These are phyloP conservation scores for Fusarium burgessii DNA, from an alignment of 2,329 filamentous ascomycete genomes.

Conservation along the genomic window DNA sequence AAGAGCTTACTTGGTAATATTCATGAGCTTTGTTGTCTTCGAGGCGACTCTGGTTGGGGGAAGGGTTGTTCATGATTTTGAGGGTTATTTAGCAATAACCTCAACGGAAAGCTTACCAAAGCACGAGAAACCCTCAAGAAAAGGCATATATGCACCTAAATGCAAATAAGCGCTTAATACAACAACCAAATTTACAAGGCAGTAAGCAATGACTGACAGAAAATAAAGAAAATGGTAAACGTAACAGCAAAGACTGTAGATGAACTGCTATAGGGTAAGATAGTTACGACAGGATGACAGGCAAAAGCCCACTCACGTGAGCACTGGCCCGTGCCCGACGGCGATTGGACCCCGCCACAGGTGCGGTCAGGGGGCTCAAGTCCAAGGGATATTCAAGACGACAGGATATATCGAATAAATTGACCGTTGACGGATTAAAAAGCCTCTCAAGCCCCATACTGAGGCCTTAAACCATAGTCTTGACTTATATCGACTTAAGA, in stretches of 20 bases:
- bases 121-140: background rate
- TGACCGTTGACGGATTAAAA: conserved; percentile 14
- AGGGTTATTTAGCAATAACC: background rate
- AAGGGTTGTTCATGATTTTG: too few relatives aligned
- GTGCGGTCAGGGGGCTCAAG: conserved; percentile 41
- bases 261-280: background rate
- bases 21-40: background rate
- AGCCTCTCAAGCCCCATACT: background rate
- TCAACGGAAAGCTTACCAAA: background rate
- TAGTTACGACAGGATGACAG: background rate
- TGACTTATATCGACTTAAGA: conserved; percentile 1
- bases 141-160: fast-evolving
- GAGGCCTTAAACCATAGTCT: background rate
- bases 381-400: conserved; percentile 26
- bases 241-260: background rate
- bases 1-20: background rate
- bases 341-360: conserved; percentile 38
- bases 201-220: too few relatives aligned
- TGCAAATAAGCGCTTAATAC: too few relatives aligned
- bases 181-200: background rate
- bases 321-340: conserved; percentile 33
- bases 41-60: too few relatives aligned
- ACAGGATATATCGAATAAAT: conserved; percentile 29
- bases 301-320: conserved; percentile 34
- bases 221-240: background rate